Evolutionary conservation across 2,329 filamentous ascomycete genomes (phyloP), one percentile per base, ranked within the genome.

Genomic region (Calonectria hawksworthii): DNA sequence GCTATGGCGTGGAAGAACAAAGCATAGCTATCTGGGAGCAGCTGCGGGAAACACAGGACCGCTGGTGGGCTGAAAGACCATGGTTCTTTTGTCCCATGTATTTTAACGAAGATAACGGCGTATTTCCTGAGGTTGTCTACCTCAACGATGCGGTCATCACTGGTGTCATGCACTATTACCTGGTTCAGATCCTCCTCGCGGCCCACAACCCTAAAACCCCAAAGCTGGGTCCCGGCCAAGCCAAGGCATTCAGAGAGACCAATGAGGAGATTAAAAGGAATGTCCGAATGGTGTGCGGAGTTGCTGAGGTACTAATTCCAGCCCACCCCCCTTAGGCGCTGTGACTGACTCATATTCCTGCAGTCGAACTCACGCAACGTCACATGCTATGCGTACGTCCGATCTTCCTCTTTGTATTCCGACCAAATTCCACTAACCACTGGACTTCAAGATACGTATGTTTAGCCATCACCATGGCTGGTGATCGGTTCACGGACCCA

Each of bases 401-500:
- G 1, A 5, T 4, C 5, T 16, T 2, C 14, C 16, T 13, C 7
- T 21, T 6, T 9, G 0, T 14, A 11, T 6, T n/a, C 6, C 18
- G 5, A 23, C 14, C 32, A n/a, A 8, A 13, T 9, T 2, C n/a
- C 23, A 11, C 65, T 80, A 30, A 80, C 14, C 2, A 32, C 13
- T 1, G 0, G 9, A 11, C 9, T 18, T 64, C 3, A 13, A 82
- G 81, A 64, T 82, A 82, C 18, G 82, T 78, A 3, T 82, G 77
- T 26, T 74, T 83, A 0, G 80, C 82, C 7, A 82, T 83, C 1
- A 78, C 80, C 0, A 81, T 82, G 81, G 82, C 80, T 3, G 86
- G 86, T 9, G 86, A 87, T 70, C 82, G 85, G 28, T 87, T 87
- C 66, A 81, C 79, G 3, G 80, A 83, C 9, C 76, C 78, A 8